A percentile compares a stretch with the other conserved stretches of the same genome.
These are phyloP conservation scores for Gentiana macrophylla DNA, from an alignment of 257 asterid genomes.

Conservation along the genomic window DNA sequence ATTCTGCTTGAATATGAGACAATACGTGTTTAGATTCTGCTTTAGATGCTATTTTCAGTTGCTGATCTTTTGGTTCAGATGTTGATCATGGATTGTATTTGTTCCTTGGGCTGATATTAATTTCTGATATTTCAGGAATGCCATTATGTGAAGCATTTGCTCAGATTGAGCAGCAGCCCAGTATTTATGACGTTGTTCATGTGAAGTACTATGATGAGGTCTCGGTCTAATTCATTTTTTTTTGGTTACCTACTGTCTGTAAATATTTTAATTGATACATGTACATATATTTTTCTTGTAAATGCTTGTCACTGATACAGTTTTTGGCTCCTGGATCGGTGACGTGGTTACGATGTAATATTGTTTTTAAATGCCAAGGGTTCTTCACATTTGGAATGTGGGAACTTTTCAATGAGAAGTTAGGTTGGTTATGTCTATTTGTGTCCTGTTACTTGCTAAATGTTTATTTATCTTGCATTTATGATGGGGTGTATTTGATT, in stretches of 20 bases:
- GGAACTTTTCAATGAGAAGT: too few relatives aligned
- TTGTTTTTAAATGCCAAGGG: neutral
- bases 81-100: neutral
- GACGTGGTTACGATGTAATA: neutral
- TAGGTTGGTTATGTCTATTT: too few relatives aligned
- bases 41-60: too few relatives aligned
- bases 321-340: neutral
- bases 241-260: neutral
- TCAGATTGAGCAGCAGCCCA: constrained; percentile 77
- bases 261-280: neutral
- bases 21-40: too few relatives aligned
- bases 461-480: too few relatives aligned
- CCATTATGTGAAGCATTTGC: constrained; percentile 86
- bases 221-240: constrained; percentile 13
- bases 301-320: neutral
- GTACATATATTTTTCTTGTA: neutral
- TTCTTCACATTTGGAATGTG: neutral
- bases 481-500: too few relatives aligned
- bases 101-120: neutral
- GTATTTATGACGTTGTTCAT: constrained; percentile 68
- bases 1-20: neutral
- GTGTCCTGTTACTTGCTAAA: too few relatives aligned
- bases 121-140: constrained; percentile 46
- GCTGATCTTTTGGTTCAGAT: neutral
- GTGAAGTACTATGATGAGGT: constrained; percentile 90